These are phyloP conservation scores for Pyricularia sp. DNA, from an alignment of 2,329 filamentous ascomycete species.

Conservation along the genomic window DNA sequence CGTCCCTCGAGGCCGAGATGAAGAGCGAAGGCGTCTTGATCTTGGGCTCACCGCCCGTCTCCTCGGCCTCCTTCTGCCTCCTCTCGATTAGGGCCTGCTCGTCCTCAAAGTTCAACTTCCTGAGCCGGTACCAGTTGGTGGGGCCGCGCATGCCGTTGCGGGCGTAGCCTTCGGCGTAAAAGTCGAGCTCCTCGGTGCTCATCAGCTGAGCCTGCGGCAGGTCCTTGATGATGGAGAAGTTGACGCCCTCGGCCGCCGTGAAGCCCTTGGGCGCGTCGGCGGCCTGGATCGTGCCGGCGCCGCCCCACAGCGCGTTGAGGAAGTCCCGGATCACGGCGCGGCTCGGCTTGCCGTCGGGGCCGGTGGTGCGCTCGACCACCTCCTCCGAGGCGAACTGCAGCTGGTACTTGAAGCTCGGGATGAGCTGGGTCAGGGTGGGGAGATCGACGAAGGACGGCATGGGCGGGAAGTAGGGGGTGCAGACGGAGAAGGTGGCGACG, in stretches of 20 bases:
- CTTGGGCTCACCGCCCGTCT: constrained; percentile 39
- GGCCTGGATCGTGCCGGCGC: constrained; percentile 30
- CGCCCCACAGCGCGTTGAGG: constrained; percentile 64
- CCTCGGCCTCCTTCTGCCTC: constrained; percentile 36
- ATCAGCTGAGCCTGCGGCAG: constrained; percentile 51
- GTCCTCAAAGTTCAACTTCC: constrained; percentile 65
- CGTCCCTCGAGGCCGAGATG: constrained; percentile 62
- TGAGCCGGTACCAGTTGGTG: constrained; percentile 80
- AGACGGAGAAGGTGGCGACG: constrained; percentile 67
- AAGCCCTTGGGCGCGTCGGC: constrained; percentile 53
- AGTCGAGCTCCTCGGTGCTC: constrained; percentile 61
- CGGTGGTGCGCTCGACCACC: constrained; percentile 37
- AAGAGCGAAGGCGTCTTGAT: constrained; percentile 62
- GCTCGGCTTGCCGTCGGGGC: background rate
- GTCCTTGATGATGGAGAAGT: constrained; percentile 51
- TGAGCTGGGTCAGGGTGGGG: constrained; percentile 40
- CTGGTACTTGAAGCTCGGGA: constrained; percentile 77
- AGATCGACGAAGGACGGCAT: constrained; percentile 40
- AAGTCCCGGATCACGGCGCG: constrained; percentile 53
- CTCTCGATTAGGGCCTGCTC: constrained; percentile 52
- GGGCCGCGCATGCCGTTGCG: constrained; percentile 68
- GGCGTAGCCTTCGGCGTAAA: constrained; percentile 65
- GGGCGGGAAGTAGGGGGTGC: constrained; percentile 63
- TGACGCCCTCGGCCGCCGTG: constrained; percentile 45
- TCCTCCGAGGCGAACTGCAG: constrained; percentile 65